Conservation (phyloP, 768 basidiomycete genomes). For the Suillus decipiens region DNA sequence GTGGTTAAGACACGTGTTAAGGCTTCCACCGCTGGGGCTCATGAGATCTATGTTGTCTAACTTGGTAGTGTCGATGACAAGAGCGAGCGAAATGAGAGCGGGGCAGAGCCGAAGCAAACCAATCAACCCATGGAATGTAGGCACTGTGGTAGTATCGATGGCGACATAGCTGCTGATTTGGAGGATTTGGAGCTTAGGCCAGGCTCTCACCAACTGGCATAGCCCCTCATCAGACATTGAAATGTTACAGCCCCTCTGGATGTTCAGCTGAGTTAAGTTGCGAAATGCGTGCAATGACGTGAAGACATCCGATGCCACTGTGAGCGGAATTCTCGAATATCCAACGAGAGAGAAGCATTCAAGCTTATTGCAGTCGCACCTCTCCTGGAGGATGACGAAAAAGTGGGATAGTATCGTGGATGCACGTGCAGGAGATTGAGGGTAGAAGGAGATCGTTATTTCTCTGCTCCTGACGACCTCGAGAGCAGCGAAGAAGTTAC, state of each 20-base stretch:
- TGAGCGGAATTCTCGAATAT: no score
- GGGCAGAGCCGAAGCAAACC: slow-evolving; percentile 18
- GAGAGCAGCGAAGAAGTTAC: no score
- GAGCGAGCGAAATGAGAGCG: slow-evolving; percentile 17
- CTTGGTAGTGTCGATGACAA: slow-evolving; percentile 23
- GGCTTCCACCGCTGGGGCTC: not conserved
- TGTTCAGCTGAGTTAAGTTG: not conserved
- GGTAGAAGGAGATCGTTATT: no score
- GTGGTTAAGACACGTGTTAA: not conserved
- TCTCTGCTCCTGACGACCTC: no score
- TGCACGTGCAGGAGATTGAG: not conserved
- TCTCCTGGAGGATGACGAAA: not conserved
- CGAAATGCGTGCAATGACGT: not conserved
- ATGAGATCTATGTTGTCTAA: not conserved
- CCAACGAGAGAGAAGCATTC: not conserved
- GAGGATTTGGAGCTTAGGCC: slow-evolving; percentile 27
- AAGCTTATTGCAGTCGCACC: not conserved
- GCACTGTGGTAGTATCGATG: slow-evolving; percentile 16
- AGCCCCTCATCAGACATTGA: slow-evolving; percentile 20
- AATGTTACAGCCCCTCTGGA: slow-evolving; percentile 16
- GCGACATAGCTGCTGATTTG: slow-evolving; percentile 16
- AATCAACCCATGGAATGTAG: slow-evolving; percentile 20
- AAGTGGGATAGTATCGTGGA: not conserved
- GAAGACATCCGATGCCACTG: no score
- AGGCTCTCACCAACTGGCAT: slow-evolving; percentile 17